Percentiles rank a stretch among this genome's conserved stretches.
Evolutionary conservation across 179 eudicot genomes (phyloP).

Genomic region (Drosera spatulata): DNA sequence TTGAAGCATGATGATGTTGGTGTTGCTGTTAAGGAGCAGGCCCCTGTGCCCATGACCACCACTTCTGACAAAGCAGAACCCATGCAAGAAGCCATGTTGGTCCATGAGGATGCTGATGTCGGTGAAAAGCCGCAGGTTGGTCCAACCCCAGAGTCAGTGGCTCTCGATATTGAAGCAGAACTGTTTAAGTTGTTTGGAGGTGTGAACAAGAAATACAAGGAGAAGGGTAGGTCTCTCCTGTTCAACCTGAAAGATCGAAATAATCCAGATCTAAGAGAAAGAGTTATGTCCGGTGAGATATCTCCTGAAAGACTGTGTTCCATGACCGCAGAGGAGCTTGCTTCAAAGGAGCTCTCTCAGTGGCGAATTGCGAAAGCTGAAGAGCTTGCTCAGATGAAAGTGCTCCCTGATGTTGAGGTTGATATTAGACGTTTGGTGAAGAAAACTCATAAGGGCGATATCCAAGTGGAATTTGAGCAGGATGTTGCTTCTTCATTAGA

Average conservation of each 20-base stretch:
- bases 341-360: conserved; percentile 88
- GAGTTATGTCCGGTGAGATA: conserved; percentile 81
- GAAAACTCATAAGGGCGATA: conserved; percentile 98
- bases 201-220: conserved; percentile 92
- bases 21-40: background rate
- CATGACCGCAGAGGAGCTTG: conserved; percentile 96
- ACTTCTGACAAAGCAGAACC: background rate
- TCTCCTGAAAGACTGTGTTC: conserved; percentile 78
- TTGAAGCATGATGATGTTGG: conserved; percentile 15
- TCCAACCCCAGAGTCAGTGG: conserved; percentile 50
- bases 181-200: conserved; percentile 83
- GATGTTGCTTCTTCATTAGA: conserved; percentile 50
- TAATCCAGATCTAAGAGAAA: conserved; percentile 83
- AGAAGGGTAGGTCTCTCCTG: conserved; percentile 81
- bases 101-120: conserved; percentile 1
- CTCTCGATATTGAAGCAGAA: conserved; percentile 62
- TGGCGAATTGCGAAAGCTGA: conserved; percentile 98
- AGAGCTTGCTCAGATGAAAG: conserved; percentile 73
- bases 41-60: too few relatives aligned
- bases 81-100: too few relatives aligned
- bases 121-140: conserved; percentile 10
- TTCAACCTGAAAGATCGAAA: conserved; percentile 88
- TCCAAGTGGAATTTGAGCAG: conserved; percentile 72
- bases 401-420: conserved; percentile 75
- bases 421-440: conserved; percentile 79